These are phyloP conservation scores for Chaetomium sp. DNA, from an alignment of 2,329 filamentous ascomycete genomes.

Conservation along the genomic window DNA sequence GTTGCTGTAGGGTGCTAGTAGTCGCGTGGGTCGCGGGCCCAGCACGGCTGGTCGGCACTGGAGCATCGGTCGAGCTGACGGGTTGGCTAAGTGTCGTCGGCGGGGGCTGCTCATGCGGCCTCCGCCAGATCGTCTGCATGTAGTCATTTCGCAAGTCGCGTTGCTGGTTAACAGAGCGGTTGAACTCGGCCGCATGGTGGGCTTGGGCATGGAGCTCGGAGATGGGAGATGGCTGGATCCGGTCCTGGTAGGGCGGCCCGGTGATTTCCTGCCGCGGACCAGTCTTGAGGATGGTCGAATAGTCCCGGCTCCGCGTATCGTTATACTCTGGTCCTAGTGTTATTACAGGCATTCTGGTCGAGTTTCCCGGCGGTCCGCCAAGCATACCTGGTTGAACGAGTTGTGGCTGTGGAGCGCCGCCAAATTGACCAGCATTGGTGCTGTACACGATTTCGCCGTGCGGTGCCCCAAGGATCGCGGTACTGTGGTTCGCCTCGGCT, in stretches of 20 bases:
- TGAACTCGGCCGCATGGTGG: constrained; percentile 83
- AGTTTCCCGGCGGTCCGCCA: constrained; percentile 54
- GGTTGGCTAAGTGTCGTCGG: constrained; percentile 43
- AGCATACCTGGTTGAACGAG: constrained; percentile 68
- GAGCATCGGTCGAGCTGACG: constrained; percentile 37
- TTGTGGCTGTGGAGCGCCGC: constrained; percentile 60
- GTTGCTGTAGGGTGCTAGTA: constrained; percentile 48
- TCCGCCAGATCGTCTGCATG: constrained; percentile 73
- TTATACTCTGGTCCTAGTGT: constrained; percentile 72
- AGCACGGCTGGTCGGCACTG: constrained; percentile 45
- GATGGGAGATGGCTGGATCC: constrained; percentile 67
- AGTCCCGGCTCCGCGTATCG: constrained; percentile 71
- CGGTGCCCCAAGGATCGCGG: constrained; percentile 56
- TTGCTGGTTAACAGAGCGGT: constrained; percentile 74
- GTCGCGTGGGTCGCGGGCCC: constrained; percentile 54
- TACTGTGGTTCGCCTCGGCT: constrained; percentile 59
- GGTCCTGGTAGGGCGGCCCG: constrained; percentile 81
- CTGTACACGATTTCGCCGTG: constrained; percentile 87
- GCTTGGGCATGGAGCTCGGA: constrained; percentile 80
- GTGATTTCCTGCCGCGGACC: constrained; percentile 85
- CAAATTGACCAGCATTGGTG: constrained; percentile 61
- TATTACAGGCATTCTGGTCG: constrained; percentile 76
- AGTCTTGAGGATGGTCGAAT: constrained; percentile 67
- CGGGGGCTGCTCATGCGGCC: constrained; percentile 69
- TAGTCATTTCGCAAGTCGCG: constrained; percentile 74